Conservation (phyloP, 441 rosid genomes). For the Rhodomyrtus psidioides region DNA sequence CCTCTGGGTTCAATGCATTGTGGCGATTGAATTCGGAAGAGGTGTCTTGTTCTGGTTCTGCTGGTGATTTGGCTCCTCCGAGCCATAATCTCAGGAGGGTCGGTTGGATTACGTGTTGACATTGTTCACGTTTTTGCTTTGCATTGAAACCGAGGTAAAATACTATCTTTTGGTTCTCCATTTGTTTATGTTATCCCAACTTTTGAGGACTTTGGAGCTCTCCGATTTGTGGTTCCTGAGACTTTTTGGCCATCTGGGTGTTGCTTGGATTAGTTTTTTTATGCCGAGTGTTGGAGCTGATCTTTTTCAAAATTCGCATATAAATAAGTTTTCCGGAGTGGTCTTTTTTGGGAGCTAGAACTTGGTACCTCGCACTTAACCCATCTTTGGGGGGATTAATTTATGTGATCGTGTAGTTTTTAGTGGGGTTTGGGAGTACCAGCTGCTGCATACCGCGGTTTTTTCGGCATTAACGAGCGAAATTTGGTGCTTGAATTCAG, state of each 20-base stretch:
- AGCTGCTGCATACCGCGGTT: neutral
- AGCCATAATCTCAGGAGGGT: conserved; percentile 35
- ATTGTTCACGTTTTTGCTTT: conserved; percentile 34
- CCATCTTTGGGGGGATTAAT: conserved; percentile 5
- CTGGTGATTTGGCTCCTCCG: neutral
- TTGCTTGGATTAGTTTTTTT: conserved; percentile 8
- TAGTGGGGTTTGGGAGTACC: neutral
- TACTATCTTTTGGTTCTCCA: neutral
- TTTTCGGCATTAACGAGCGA: conserved; percentile 7
- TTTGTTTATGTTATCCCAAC: neutral
- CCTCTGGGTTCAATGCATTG: neutral
- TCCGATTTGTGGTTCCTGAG: conserved; percentile 10
- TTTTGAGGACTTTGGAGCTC: conserved; percentile 19
- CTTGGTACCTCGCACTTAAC: conserved; percentile 36
- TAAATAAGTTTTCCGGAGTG: conserved; percentile 13
- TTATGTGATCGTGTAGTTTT: neutral
- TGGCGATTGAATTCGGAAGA: neutral
- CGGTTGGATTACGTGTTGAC: conserved; percentile 29
- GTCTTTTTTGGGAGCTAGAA: conserved; percentile 7
- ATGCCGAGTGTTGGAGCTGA: conserved; percentile 16
- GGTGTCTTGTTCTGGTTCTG: conserved; percentile 12
- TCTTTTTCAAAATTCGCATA: conserved; percentile 11
- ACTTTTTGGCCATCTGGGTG: conserved; percentile 11
- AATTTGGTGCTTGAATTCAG: conserved; percentile 38
- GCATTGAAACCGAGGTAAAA: conserved; percentile 52